Evolutionary conservation across 208 protist species (phyloP).

Genomic region (Leishmania gerbilli): DNA sequence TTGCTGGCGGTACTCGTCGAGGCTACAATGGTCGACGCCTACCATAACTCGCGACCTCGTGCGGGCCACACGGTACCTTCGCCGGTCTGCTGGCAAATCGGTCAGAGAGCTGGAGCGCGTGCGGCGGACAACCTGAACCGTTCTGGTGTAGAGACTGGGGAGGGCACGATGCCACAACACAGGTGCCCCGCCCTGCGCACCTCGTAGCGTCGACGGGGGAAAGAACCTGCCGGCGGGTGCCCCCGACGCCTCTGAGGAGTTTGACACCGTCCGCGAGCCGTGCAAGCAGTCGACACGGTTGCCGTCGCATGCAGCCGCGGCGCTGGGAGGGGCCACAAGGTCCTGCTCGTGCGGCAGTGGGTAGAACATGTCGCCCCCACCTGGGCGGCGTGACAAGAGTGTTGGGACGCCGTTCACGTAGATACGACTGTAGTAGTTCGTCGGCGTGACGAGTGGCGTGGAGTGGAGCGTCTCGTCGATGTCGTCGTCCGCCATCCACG

Average conservation of each 20-base stretch:
- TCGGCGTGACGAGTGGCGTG: slow-evolving; percentile 27
- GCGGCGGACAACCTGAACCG: slow-evolving; percentile 19
- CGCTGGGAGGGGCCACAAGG: slow-evolving; percentile 15
- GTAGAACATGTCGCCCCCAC: slow-evolving; percentile 88
- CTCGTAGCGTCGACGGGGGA: slow-evolving; percentile 1
- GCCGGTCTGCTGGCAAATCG: background rate
- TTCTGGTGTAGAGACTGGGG: slow-evolving; percentile 15
- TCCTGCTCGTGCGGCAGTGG: slow-evolving; percentile 69
- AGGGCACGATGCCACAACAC: slow-evolving; percentile 25
- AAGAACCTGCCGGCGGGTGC: background rate
- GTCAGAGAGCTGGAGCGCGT: background rate
- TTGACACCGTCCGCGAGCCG: background rate
- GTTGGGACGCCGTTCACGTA: slow-evolving; percentile 81
- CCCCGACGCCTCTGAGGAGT: slow-evolving; percentile 1
- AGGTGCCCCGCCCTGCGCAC: slow-evolving; percentile 14
- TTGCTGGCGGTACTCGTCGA: slow-evolving; percentile 20
- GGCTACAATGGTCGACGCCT: slow-evolving; percentile 18
- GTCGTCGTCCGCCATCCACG: slow-evolving; percentile 75
- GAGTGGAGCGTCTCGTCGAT: slow-evolving; percentile 65
- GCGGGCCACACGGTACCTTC: background rate
- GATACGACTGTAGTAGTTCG: slow-evolving; percentile 54
- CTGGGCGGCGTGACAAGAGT: slow-evolving; percentile 68
- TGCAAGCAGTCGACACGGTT: background rate
- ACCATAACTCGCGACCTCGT: slow-evolving; percentile 7
- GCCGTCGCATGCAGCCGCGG: background rate